Base-by-base conservation (phyloP, 768 basidiomycete species). In the Boletus rex-veris region DNA sequence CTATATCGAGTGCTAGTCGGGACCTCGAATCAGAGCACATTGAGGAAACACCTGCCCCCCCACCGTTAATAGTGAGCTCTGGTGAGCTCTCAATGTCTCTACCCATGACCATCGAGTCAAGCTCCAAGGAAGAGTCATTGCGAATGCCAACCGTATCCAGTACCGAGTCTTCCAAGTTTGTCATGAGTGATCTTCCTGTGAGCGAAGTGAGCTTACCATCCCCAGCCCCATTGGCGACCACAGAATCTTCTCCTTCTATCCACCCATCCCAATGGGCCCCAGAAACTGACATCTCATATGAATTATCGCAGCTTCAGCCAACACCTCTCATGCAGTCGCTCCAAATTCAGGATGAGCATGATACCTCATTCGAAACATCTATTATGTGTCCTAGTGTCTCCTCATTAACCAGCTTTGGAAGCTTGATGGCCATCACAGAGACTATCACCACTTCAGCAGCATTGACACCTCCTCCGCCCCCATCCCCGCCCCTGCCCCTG, bases 361-460 rank as follows among this genome's bases (percentile, higher is more conserved):
- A 91, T 58, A 71, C 62, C 0, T 90, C 88, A 0, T 85, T 83
- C 53, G 88, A 91, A 53, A 88, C 88, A 0, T 90, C 88, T 0
- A 76, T 86, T 65, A 72, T 90, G 63, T 74, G 85, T 28, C 86
- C 89, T 0, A 87, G 79, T 55, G 79, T 67, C 36, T 66, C 74
- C 2, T 67, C 74, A 2, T 51, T 69, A 4, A 70, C 62, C 4
- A 72, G 68, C n/a, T 48, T 69, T 0, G 64, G 64, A 37, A 65
- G 67, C 48, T 60, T 73, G 26, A 70, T 73, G 8, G 73, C 68
- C 5, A 55, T 74, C 35, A 66, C 73, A 11, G 74, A 73, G 16
- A 64, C 71, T 1, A 60, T 70, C 14, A 70, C 65, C 3, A 62
- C 64, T 0, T 69, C 68, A 2, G 48, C 50, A 9, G 50, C 50